Base-by-base conservation (phyloP, 345 rosid genomes). In the Ceriops tagal region DNA sequence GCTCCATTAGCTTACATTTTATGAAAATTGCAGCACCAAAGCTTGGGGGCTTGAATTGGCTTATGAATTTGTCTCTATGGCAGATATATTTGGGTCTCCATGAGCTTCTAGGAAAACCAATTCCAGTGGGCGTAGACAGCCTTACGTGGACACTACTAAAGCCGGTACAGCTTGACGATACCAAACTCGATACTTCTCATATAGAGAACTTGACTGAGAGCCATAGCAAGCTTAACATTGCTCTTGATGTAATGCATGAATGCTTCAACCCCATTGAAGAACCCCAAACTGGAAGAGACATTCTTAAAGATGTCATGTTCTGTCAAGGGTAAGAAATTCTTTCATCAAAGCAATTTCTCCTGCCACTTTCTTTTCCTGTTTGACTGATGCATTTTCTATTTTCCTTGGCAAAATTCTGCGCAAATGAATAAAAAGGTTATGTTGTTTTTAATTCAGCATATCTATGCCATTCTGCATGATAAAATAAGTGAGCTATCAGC, bases 211-310 rank as follows among this genome's bases (percentile, higher is more conserved):
- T 75, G 63, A 78, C 77, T 56, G 90, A 87, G 73, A 82, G 55
- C 72, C 79, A 82, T 61, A 78, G 85, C 80, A 93, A 76, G 82
- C 88, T 93, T 53, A 84, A 65, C 72, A 77, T 91, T 56, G 95
- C 97, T 20, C 85, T 88, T 63, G 82, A 71, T 20, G 88, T 91
- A 69, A 84, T 93, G 95, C 98, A 91, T 55, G 96, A 93, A 76
- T 89, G 96, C 75, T 93, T 93, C 22, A 84, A 89, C 78, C 82
- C 83, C 16, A 78, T 91, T 26, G 73, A 80, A 77, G 95, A 86
- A 39, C 77, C 85, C 79, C 64, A 16, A 68, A 81, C 78, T 18
- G 64, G 75, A 46, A 77, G 96, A 67, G 97, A 93, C 85, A 75
- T 89, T 46, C 72, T 82, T 53, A 83, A 83, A 77, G 87, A 88